Evolutionary conservation across 768 basidiomycete species (phyloP), one percentile per base, ranked within the genome.

Genomic region (Hortiboletus campestris): DNA sequence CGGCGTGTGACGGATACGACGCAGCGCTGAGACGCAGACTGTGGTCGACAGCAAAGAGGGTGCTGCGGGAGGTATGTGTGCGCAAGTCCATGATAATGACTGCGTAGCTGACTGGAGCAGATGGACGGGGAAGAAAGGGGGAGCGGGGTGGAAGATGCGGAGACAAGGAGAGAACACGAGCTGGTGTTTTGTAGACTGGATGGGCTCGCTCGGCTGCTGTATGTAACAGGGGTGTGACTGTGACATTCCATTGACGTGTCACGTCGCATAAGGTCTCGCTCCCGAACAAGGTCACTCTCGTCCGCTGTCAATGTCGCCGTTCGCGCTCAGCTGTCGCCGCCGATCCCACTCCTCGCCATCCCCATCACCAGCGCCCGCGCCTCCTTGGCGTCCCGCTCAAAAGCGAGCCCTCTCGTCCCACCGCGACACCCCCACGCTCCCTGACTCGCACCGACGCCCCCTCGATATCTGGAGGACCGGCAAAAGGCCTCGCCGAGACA

Each of bases 391-490:
- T 51, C 66, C 69, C 32, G 71, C 82, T 5, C 70, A 72, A 49
- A 86, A 86, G 64, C 76, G 84, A 56, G 70, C 78, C 12, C 75
- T 77, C 50, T 76, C 78, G n/a, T 74, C 72, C 51, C 71, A 70
- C 48, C 64, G 67, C 45, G 65, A 69, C 53, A 66, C 65, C 45
- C 71, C 76, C 32, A 67, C 70, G 43, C 61, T 70, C 60, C 67
- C 71, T 56, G 67, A 76, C 61, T 53, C 76, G 7, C 76, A 76
- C 52, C 81, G 74, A 67, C 80, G 78, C 77, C 81, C 80, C 63
- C 70, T 80, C 29, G 83, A 84, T 57, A 63, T 71, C 28, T 82
- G 80, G 78, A 72, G 80, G 56, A 76, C 76, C 51, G 78, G 80
- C 28, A 87, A 87, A 64, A 73, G 81, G 50, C 76, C 77, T 32